These are phyloP conservation scores for Geotrichum restrictum DNA, from an alignment of 1,139 yeast genomes.

Conservation along the genomic window DNA sequence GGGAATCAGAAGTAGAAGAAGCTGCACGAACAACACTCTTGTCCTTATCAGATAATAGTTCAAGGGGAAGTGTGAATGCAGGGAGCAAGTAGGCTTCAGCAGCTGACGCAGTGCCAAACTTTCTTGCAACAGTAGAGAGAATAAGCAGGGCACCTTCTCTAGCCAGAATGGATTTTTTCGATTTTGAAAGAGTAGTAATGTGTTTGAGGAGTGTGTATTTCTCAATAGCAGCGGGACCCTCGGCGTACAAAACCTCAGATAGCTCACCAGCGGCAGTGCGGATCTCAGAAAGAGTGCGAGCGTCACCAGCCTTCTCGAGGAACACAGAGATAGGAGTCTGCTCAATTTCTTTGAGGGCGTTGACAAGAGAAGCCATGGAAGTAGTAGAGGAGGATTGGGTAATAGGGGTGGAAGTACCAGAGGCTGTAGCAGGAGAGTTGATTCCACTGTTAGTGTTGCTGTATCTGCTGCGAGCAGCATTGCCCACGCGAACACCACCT, in stretches of 20 bases:
- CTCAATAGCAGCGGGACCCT: constrained; percentile 50
- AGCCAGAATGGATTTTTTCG: constrained; percentile 67
- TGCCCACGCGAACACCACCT: constrained; percentile 7
- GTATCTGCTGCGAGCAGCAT: constrained; percentile 2
- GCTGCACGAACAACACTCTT: constrained; percentile 81
- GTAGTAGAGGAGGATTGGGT: constrained; percentile 49
- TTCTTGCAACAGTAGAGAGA: constrained; percentile 63
- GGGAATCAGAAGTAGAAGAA: constrained; percentile 49
- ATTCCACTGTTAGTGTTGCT: constrained; percentile 8
- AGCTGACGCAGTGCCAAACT: constrained; percentile 54
- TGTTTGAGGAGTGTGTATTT: constrained; percentile 67
- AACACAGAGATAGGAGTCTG: constrained; percentile 65
- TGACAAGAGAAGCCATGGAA: constrained; percentile 65
- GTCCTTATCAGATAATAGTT: constrained; percentile 82
- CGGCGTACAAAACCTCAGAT: constrained; percentile 46
- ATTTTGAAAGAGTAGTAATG: constrained; percentile 60
- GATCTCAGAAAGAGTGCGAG: constrained; percentile 60
- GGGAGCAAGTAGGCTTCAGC: constrained; percentile 69
- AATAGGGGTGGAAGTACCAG: constrained; percentile 19
- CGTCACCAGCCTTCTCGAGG: constrained; percentile 53
- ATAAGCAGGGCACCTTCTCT: constrained; percentile 73
- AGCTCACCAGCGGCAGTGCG: constrained; percentile 59
- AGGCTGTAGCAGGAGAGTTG: constrained; percentile 16
- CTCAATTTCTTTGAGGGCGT: constrained; percentile 66
- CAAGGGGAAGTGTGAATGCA: constrained; percentile 51